A percentile compares a stretch with the other conserved stretches of the same genome.
Evolutionary conservation across 331 rosid genomes (phyloP).

Genomic region (Pyrus hybrid): DNA sequence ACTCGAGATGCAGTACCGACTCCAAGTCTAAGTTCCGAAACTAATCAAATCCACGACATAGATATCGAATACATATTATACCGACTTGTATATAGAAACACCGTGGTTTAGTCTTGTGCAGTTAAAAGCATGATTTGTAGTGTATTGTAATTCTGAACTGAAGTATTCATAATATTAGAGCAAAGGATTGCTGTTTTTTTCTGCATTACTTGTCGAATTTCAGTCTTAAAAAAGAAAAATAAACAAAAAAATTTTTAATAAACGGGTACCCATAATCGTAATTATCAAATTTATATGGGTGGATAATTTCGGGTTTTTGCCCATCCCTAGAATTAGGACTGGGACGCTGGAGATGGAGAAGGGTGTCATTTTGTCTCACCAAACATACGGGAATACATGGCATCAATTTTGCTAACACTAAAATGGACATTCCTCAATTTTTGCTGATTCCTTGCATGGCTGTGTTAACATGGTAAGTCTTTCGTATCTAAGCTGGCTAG

Average conservation of each 20-base stretch:
- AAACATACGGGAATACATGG: too few relatives aligned
- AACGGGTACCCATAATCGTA: neutral
- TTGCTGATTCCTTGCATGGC: too few relatives aligned
- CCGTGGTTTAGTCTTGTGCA: constrained; percentile 8
- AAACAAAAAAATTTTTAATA: too few relatives aligned
- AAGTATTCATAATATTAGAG: neutral
- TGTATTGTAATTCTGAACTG: neutral
- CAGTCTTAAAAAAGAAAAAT: neutral
- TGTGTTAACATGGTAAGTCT: too few relatives aligned
- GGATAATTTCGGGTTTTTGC: too few relatives aligned
- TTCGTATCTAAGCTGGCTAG: too few relatives aligned
- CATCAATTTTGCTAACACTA: too few relatives aligned
- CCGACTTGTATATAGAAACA: constrained; percentile 21
- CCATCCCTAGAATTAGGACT: too few relatives aligned
- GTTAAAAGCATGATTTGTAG: neutral
- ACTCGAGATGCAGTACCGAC: constrained; percentile 38
- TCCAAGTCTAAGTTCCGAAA: constrained; percentile 37
- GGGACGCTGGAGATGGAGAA: too few relatives aligned
- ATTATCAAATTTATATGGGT: too few relatives aligned
- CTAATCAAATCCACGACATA: constrained; percentile 8
- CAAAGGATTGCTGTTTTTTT: neutral
- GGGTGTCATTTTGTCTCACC: too few relatives aligned
- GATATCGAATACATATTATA: neutral
- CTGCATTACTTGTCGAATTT: neutral
- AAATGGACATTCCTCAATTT: too few relatives aligned